These are phyloP conservation scores for Citrus reticulata DNA, from an alignment of 345 rosid genomes.

Conservation along the genomic window DNA sequence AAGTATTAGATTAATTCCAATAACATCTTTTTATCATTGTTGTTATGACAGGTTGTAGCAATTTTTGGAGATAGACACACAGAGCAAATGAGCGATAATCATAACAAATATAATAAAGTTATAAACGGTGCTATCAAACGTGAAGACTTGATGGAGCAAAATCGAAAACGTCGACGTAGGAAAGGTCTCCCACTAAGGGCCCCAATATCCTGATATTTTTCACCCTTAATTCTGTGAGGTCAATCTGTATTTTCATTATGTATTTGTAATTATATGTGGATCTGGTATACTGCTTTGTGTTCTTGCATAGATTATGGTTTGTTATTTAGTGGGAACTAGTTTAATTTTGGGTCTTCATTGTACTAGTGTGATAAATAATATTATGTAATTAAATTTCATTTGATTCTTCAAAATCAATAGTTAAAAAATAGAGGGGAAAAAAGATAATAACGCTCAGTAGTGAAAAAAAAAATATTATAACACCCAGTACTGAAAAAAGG, in stretches of 20 bases:
- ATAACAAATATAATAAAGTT: background rate
- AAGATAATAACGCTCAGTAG: no score
- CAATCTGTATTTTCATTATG: background rate
- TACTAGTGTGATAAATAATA: background rate
- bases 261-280: background rate
- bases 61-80: slow-evolving; percentile 3
- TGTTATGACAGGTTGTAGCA: slow-evolving; percentile 15
- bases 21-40: background rate
- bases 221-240: background rate
- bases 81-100: background rate
- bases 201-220: slow-evolving; percentile 10
- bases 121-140: background rate
- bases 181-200: slow-evolving; percentile 29
- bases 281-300: background rate
- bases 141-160: background rate
- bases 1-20: background rate
- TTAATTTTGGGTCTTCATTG: background rate
- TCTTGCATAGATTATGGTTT: background rate
- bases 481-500: no score
- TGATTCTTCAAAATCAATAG: background rate
- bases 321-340: background rate
- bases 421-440: no score
- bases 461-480: no score
- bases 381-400: no score
- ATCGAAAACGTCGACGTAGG: slow-evolving; percentile 15